These are phyloP conservation scores for Penicillium longicatenatum DNA, from an alignment of 495 filamentous ascomycete genomes.

Conservation along the genomic window DNA sequence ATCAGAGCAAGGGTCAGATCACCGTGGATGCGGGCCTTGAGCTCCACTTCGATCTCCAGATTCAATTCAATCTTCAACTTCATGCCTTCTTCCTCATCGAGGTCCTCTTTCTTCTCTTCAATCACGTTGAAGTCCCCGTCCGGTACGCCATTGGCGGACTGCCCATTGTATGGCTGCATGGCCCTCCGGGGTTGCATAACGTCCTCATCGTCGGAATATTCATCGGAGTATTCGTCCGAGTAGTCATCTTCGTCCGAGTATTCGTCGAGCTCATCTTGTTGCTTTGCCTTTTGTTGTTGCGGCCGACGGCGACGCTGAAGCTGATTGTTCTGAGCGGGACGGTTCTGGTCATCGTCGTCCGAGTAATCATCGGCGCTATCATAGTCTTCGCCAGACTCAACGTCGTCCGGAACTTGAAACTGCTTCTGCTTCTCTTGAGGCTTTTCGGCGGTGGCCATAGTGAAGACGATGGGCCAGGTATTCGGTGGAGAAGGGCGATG, in stretches of 20 bases:
- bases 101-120: slow-evolving; percentile 30
- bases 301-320: slow-evolving; percentile 23
- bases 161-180: slow-evolving; percentile 47
- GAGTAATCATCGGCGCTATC: slow-evolving; percentile 37
- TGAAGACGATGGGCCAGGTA: slow-evolving; percentile 10
- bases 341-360: slow-evolving; percentile 36
- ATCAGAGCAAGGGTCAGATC: slow-evolving; percentile 83
- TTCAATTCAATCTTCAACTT: slow-evolving; percentile 81
- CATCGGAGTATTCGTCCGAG: slow-evolving; percentile 48
- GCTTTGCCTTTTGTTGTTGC: slow-evolving; percentile 25
- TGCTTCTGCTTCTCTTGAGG: slow-evolving; percentile 35
- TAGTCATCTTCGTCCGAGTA: slow-evolving; percentile 55
- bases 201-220: slow-evolving; percentile 52
- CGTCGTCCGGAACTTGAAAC: slow-evolving; percentile 39
- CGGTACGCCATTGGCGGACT: slow-evolving; percentile 11
- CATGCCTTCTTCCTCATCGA: slow-evolving; percentile 55
- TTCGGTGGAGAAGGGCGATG: not conserved
- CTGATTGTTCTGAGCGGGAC: slow-evolving; percentile 31
- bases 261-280: slow-evolving; percentile 30
- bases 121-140: slow-evolving; percentile 36
- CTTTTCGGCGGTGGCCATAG: slow-evolving; percentile 47
- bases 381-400: slow-evolving; percentile 43
- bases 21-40: slow-evolving; percentile 89
- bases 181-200: slow-evolving; percentile 14
- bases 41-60: slow-evolving; percentile 81